Evolutionary conservation across 371 early-diverging fungal species (phyloP), one percentile per base, ranked within the genome.

Genomic region (Lichtheimia corymbifera): DNA sequence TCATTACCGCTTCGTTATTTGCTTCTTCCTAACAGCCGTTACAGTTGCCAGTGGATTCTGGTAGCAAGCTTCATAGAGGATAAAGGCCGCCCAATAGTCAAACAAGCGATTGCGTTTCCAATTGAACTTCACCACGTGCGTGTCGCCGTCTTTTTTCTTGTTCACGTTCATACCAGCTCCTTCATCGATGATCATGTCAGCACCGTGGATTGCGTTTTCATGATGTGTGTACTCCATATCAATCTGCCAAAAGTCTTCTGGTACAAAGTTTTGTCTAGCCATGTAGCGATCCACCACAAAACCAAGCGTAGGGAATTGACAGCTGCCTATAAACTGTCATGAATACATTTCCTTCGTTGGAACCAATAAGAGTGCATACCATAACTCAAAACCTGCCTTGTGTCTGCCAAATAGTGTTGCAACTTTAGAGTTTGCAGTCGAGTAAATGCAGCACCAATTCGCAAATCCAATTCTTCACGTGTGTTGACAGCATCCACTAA

Each of bases 221-320:
- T 35, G 35, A 35, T 35, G 35, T 12, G 58, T 64, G 50, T 91
- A 82, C n/a, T 71, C 66, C 47, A 95, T 71, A 27, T 88, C 83
- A 41, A 99, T 84, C 41, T 88, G 87, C 96, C 96, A 99, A 68
- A 97, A 99, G 1, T 66, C 63, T 68, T 99, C 99, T 4, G 91
- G 84, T 3, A 93, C 85, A 84, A 99, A 99, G 18, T 84, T 79
- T 57, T 93, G 75, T 1, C 88, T 87, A 44, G 86, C 81, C 44
- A 81, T 74, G 60, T 87, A 97, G 64, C 94, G 89, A 59, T 98
- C 97, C 5, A 99, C 99, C 0, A 99, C 96, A 83, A 99, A 99
- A 0, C 99, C 99, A 5, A 99, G 75, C 0, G 99, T 99, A 3
- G 99, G 99, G 55, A 99, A 98, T 72, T 99, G 99, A 74, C 99